These are phyloP conservation scores for Penstemon davidsonii DNA, from an alignment of 257 asterid genomes.

Conservation along the genomic window DNA sequence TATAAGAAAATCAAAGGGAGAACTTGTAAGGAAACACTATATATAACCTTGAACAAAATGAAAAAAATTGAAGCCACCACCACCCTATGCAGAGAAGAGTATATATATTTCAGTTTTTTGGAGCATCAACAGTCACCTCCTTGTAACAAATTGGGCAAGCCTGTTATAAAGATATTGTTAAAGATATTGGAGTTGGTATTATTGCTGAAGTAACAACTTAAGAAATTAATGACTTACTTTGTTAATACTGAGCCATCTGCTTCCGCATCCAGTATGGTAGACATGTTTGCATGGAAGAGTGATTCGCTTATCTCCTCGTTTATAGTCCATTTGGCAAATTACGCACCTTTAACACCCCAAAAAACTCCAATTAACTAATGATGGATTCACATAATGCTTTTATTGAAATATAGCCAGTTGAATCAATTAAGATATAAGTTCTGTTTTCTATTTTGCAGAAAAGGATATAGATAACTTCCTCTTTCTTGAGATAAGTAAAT, in stretches of 20 bases:
- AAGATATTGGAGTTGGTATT: constrained; percentile 2
- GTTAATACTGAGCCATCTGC: constrained; percentile 88
- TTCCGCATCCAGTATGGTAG: constrained; percentile 80
- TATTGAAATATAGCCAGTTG: neutral
- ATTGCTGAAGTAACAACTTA: neutral
- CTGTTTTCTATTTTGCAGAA: neutral
- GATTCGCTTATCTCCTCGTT: constrained; percentile 68
- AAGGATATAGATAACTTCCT: neutral
- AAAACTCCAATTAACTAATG: constrained; percentile 15
- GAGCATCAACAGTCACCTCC: constrained; percentile 57
- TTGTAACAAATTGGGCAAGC: constrained; percentile 90
- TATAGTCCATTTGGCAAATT: constrained; percentile 97
- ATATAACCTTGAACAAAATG: constrained; percentile 26
- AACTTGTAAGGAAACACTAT: constrained; percentile 27
- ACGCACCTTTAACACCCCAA: constrained; percentile 65
- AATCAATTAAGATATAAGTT: neutral
- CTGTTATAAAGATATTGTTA: constrained; percentile 42
- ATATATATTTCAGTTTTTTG: constrained; percentile 41
- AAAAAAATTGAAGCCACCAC: constrained; percentile 29
- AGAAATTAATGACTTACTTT: constrained; percentile 52
- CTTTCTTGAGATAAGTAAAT: neutral
- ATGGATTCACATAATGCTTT: neutral
- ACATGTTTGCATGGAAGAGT: constrained; percentile 94
- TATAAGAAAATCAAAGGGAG: constrained; percentile 22
- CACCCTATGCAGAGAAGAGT: constrained; percentile 25